Base-by-base conservation (phyloP, 108 stramenopile genomes). In the Skeletonema costatum region DNA sequence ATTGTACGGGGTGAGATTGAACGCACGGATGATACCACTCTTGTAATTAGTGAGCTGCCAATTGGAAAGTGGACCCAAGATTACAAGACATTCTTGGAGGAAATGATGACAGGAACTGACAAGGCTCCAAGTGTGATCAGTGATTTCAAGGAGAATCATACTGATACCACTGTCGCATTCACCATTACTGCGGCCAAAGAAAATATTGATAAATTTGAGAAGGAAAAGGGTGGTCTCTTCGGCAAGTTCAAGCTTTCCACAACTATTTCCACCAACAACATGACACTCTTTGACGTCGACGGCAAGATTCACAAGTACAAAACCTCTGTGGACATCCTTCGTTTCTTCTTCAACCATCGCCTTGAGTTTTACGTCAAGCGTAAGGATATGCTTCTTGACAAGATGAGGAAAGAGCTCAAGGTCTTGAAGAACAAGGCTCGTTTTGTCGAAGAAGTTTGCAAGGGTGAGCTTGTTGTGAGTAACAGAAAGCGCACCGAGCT, bases 131-230 rank as follows among this genome's bases (percentile, higher is more conserved):
- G 72, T 16, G 88, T 92, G 36, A 92, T 99, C 75, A 89, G 89
- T 71, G 98, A 97, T 77, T 98, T 99, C 87, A 85, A 83, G 79
- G 97, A 99, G 83, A 98, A 98, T 74, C 98, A 99, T 86, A 99
- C 99, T 7, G 98, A 98, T 66, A 92, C 94, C 36, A 97, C 96
- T 66, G 98, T 99, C 12, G 85, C 86, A 32, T 99, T 99, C 76
- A 98, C 93, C 31, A 72, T 99, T 11, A 92, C 73, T 4, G 88
- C 94, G 31, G 38, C 90, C 14, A 83, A 92, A 65, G 96, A 86
- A 42, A 88, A 77, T 70, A 91, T 99, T 64, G 96, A 97, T 69
- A 73, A 76, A 21, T 93, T 86, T 64, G 96, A 96, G 74, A 86
- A 86, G 46, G 73, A 68, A 7, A 89, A 91, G 67, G 96, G 80